Evolutionary conservation across 257 asterid genomes (phyloP).

Genomic region (Misopates orontium): DNA sequence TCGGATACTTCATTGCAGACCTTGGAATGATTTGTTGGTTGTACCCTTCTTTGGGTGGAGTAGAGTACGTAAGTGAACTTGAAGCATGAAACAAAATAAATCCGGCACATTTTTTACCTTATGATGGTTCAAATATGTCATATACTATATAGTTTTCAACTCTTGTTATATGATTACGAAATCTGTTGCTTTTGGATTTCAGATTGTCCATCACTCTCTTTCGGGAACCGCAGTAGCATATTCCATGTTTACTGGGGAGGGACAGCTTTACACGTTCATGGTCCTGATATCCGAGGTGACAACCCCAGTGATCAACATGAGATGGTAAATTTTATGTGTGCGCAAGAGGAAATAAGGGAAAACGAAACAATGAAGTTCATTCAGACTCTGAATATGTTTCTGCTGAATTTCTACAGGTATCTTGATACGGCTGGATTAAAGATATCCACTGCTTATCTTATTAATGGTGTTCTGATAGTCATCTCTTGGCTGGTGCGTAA

Average conservation of each 20-base stretch:
- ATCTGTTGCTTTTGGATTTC: conserved; percentile 43
- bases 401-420: conserved; percentile 59
- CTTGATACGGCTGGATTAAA: conserved; percentile 87
- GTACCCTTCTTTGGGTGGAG: conserved; percentile 92
- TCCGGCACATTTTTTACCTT: not conserved
- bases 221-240: conserved; percentile 88
- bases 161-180: not conserved
- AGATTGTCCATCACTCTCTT: conserved; percentile 92
- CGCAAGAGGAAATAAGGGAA: not conserved
- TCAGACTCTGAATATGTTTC: not conserved
- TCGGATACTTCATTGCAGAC: conserved; percentile 88
- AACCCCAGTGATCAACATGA: conserved; percentile 89
- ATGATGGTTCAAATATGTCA: not conserved
- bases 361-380: conserved; percentile 1
- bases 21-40: conserved; percentile 94
- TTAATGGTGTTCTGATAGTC: conserved; percentile 78
- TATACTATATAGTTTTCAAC: not conserved
- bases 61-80: conserved; percentile 78
- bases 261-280: conserved; percentile 98
- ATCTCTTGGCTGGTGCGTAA: conserved; percentile 85
- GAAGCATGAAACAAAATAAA: conserved; percentile 8
- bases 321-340: conserved; percentile 59
- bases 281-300: conserved; percentile 93
- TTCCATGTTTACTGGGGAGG: conserved; percentile 87
- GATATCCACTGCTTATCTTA: conserved; percentile 67